Base-by-base conservation (phyloP, 306 rosid genomes). In the Vicia sativa region DNA sequence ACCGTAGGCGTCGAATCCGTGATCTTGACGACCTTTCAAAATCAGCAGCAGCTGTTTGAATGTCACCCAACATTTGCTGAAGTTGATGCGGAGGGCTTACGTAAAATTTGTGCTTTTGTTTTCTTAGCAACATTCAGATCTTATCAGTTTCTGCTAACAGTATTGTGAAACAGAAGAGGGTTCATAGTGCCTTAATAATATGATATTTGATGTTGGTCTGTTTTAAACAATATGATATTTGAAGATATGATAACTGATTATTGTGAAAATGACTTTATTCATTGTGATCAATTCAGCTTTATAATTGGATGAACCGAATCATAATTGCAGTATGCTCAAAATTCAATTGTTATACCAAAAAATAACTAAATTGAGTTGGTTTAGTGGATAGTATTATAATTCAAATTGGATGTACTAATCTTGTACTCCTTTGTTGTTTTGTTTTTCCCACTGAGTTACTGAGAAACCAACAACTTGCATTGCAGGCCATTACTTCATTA, bases 1-100 rank as follows among this genome's bases (percentile, higher is more conserved):
- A 78, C 67, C 90, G 89, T 2, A 86, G 82, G 79, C 96, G 78
- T 74, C 79, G 85, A 60, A 75, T 78, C 75, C 90, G 69, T 42
- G 81, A 76, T 34, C 82, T 66, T 35, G 83, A 82, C 4, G 82
- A 11, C 11, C 68, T 26, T 53, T 43, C 78, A 41, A 58, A 74
- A 62, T 35, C 79, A 9, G 74, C 42, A 62, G 72, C 59, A 41
- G 41, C 50, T 42, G 52, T 46, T 81, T 77, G n/a, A n/a, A n/a
- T n/a, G n/a, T n/a, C n/a, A n/a, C n/a, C n/a, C n/a, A n/a, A n/a
- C n/a, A n/a, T n/a, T n/a, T n/a, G n/a, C n/a, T n/a, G n/a, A n/a
- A n/a, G n/a, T n/a, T n/a, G 66, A 50, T 38, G 50, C 42, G 43
- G 14, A 15, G 31, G 65, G 37, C 11, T 31, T 56, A 2, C 28